Conservation (phyloP, 2,329 filamentous ascomycete species). For the Colletotrichum cordylinicola region DNA sequence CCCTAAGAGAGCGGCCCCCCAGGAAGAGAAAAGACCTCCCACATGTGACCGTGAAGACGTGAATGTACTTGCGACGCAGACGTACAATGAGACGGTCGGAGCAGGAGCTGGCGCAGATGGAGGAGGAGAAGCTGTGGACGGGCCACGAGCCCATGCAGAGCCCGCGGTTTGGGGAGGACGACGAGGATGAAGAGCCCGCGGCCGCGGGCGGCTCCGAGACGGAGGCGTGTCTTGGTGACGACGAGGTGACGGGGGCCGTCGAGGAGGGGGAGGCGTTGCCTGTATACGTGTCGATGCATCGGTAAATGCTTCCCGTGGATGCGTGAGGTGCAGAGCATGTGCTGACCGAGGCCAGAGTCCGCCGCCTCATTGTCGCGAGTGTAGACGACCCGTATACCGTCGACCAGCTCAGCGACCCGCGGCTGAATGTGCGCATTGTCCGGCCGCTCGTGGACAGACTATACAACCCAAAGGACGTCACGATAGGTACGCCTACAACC, state of each 20-base stretch:
- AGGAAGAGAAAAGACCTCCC: background rate
- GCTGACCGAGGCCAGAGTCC: slow-evolving; percentile 4
- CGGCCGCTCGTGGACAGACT: slow-evolving; percentile 73
- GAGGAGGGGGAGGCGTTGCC: background rate
- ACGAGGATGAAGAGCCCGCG: background rate
- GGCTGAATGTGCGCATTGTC: slow-evolving; percentile 71
- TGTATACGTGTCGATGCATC: slow-evolving; percentile 19
- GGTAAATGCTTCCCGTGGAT: background rate
- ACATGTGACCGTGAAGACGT: background rate
- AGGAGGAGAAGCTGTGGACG: slow-evolving; percentile 13
- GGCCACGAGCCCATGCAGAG: background rate
- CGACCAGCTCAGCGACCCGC: slow-evolving; percentile 70
- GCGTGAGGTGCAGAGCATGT: background rate
- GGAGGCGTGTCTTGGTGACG: slow-evolving; percentile 15
- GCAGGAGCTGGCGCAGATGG: background rate
- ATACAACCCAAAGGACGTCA: slow-evolving; percentile 69
- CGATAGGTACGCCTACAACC: slow-evolving; percentile 52
- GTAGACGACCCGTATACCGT: slow-evolving; percentile 51
- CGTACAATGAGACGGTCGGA: slow-evolving; percentile 10
- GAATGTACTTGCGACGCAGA: slow-evolving; percentile 20
- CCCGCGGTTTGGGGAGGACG: background rate
- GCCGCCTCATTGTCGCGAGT: slow-evolving; percentile 18
- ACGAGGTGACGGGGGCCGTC: background rate
- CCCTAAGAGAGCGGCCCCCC: background rate
- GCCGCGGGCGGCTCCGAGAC: slow-evolving; percentile 13